Conservation (phyloP, 352 stramenopile species). For the Thalassiosira mediterranea region DNA sequence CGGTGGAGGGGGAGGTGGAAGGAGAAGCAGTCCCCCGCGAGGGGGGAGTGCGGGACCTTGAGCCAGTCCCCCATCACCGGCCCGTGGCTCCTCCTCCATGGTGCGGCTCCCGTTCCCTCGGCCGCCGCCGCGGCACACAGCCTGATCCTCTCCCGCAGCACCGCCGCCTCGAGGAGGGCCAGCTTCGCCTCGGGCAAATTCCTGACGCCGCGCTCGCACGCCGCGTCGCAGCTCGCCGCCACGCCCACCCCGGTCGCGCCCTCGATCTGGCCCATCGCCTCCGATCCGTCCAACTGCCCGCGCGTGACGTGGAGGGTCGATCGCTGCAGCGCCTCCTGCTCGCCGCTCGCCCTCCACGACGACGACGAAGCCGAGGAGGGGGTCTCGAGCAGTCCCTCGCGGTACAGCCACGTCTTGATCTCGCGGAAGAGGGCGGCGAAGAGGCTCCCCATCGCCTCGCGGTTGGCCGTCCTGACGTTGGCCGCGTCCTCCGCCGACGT, state of each 20-base stretch:
- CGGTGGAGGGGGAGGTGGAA: conserved; percentile 85
- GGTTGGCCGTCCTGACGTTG: conserved; percentile 25
- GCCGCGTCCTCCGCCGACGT: neutral
- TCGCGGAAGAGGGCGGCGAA: conserved; percentile 78
- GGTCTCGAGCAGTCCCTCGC: conserved; percentile 74
- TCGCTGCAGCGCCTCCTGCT: conserved; percentile 75
- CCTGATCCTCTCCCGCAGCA: conserved; percentile 56
- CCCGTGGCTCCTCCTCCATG: conserved; percentile 51
- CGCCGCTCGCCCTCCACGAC: conserved; percentile 48
- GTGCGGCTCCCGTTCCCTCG: neutral
- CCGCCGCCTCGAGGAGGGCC: conserved; percentile 74
- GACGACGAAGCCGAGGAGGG: conserved; percentile 39
- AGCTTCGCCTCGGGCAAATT: conserved; percentile 79
- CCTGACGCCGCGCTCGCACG: conserved; percentile 82
- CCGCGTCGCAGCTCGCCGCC: conserved; percentile 63
- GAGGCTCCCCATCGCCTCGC: conserved; percentile 74
- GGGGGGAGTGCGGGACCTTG: conserved; percentile 81
- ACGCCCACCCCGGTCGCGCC: conserved; percentile 43
- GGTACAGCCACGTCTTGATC: conserved; percentile 84
- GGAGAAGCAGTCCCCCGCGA: conserved; percentile 80
- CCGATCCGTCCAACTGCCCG: conserved; percentile 57
- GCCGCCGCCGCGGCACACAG: conserved; percentile 11
- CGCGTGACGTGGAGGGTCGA: conserved; percentile 80
- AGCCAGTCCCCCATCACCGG: conserved; percentile 82
- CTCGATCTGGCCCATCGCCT: conserved; percentile 45